Evolutionary conservation across 176 grass and related monocot species (phyloP).

Genomic region (Carex littledalei): DNA sequence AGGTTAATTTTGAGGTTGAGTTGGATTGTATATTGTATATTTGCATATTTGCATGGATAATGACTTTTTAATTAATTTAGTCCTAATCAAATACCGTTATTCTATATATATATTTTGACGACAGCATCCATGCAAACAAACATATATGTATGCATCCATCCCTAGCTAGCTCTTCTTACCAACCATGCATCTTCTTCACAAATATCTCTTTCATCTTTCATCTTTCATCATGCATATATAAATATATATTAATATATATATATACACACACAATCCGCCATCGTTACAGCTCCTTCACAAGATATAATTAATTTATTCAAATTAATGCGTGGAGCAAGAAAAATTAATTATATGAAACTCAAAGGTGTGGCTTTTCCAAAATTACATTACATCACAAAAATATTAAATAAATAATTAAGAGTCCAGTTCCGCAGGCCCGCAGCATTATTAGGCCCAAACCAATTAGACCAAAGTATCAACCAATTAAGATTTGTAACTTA

Average conservation of each 20-base stretch:
- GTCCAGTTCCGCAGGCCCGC: no score
- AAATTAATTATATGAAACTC: no score
- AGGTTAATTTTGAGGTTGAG: neutral
- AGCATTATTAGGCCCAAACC: no score
- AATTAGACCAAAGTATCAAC: no score
- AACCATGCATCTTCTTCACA: neutral
- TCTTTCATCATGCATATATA: neutral
- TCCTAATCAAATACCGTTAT: constrained; percentile 2
- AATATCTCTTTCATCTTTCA: neutral
- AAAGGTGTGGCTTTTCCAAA: no score
- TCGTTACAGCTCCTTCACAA: no score
- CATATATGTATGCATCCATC: neutral
- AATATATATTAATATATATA: neutral
- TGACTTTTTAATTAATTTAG: neutral
- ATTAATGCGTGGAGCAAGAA: no score
- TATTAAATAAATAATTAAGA: no score
- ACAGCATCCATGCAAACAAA: neutral
- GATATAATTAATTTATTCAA: no score
- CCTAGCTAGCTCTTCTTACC: neutral
- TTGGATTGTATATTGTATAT: neutral
- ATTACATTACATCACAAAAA: no score
- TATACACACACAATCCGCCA: neutral
- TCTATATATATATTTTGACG: neutral
- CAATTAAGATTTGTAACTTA: no score
- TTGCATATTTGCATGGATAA: constrained; percentile 7